Evolutionary conservation across 768 basidiomycete species (phyloP).

Genomic region (Chlorophyllum brunneum): DNA sequence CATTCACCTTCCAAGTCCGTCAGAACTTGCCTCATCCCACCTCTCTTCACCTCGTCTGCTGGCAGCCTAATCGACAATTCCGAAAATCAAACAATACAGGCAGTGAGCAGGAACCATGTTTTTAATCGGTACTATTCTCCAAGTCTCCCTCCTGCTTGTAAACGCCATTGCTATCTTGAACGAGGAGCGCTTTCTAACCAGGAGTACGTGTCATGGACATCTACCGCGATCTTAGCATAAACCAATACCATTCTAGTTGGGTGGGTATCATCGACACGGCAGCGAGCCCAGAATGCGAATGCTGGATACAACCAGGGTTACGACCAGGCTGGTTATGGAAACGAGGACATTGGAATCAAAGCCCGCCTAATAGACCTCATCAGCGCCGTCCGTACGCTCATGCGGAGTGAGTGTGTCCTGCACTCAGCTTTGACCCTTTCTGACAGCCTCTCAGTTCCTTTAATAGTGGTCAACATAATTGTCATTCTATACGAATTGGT

Average conservation of each 20-base stretch:
- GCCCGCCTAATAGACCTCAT: conserved; percentile 88
- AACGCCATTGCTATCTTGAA: conserved; percentile 95
- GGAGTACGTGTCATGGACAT: conserved; percentile 64
- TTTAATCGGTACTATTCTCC: conserved; percentile 70
- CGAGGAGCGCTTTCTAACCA: conserved; percentile 93
- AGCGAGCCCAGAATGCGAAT: conserved; percentile 52
- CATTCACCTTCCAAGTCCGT: background rate
- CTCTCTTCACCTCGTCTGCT: conserved; percentile 2
- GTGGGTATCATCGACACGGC: conserved; percentile 67
- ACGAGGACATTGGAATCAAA: conserved; percentile 71
- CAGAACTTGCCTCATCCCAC: too few species aligned
- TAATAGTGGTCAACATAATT: conserved; percentile 83
- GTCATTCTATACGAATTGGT: conserved; percentile 85
- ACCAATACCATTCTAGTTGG: conserved; percentile 55
- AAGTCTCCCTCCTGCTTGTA: conserved; percentile 82
- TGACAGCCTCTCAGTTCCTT: conserved; percentile 60
- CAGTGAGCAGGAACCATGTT: conserved; percentile 35
- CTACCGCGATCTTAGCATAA: background rate
- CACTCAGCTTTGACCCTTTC: conserved; percentile 13
- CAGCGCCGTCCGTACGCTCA: conserved; percentile 90
- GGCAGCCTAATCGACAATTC: background rate
- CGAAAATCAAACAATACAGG: background rate
- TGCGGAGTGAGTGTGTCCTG: conserved; percentile 77
- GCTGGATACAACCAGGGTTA: conserved; percentile 63
- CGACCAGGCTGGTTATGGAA: conserved; percentile 60